Conservation (phyloP, 176 grass and related monocot genomes). For the Carex kokanica region DNA sequence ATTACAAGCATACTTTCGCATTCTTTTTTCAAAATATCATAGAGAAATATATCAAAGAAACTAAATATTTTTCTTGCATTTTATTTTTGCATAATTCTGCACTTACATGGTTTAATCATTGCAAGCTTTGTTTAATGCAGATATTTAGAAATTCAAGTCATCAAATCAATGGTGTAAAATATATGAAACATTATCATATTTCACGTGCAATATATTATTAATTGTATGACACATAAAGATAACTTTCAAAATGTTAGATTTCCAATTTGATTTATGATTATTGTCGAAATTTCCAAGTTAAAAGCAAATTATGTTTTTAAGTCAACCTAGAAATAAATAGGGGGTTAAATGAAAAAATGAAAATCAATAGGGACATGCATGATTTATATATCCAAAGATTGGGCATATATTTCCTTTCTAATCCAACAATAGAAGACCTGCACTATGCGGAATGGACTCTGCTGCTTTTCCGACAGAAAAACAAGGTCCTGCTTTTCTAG, state of each 20-base stretch:
- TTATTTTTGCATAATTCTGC: no score
- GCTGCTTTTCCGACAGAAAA: no score
- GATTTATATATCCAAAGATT: neutral
- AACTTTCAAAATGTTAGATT: neutral
- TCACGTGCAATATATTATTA: neutral
- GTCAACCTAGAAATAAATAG: neutral
- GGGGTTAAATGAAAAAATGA: neutral
- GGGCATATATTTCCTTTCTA: slow-evolving; percentile 32
- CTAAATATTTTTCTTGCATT: no score
- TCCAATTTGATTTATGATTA: no score
- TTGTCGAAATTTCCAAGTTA: neutral
- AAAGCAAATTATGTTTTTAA: neutral
- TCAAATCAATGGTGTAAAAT: neutral
- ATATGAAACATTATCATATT: neutral
- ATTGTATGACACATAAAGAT: neutral
- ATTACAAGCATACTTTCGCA: neutral
- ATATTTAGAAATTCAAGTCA: neutral
- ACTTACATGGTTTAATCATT: no score
- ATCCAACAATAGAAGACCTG: slow-evolving; percentile 24
- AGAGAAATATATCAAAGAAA: neutral
- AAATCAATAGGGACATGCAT: neutral
- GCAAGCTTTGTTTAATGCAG: neutral
- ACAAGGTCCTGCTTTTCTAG: no score
- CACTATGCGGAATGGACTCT: no score
- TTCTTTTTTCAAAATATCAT: neutral